These are phyloP conservation scores for Plasmopara halstedii DNA, from an alignment of 352 stramenopile genomes.

Conservation along the genomic window DNA sequence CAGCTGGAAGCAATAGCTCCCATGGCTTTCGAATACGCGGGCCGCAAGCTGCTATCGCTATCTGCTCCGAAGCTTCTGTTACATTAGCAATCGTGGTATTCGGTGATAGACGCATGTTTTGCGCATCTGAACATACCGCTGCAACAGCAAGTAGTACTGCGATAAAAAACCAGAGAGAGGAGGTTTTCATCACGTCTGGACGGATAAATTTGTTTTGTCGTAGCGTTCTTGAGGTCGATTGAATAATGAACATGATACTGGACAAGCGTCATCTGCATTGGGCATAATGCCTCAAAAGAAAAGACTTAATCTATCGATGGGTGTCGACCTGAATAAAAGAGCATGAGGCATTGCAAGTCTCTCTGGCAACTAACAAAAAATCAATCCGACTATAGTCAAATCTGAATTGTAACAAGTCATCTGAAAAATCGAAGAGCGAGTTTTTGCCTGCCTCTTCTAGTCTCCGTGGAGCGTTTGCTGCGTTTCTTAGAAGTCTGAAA, in stretches of 20 bases:
- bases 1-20: constrained; percentile 41
- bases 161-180: constrained; percentile 1
- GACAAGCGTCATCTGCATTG: neutral
- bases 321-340: constrained; percentile 9
- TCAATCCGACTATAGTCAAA: too few species aligned
- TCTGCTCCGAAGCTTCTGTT: constrained; percentile 23
- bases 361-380: too few species aligned
- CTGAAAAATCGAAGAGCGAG: too few species aligned
- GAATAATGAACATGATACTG: constrained; percentile 15
- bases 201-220: neutral
- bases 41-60: constrained; percentile 30
- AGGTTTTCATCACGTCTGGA: constrained; percentile 11
- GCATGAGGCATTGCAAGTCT: too few species aligned
- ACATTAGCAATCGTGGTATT: constrained; percentile 1
- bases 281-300: constrained; percentile 4
- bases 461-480: too few species aligned
- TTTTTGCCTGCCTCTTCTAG: too few species aligned
- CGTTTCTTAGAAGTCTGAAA: too few species aligned
- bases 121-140: constrained; percentile 4
- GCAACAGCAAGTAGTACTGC: constrained; percentile 2
- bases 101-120: constrained; percentile 7
- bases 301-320: constrained; percentile 12
- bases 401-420: too few species aligned
- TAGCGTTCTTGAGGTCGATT: constrained; percentile 12
- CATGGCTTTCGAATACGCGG: constrained; percentile 74